A percentile compares a stretch with the other conserved stretches of the same genome.
Evolutionary conservation across 164 flowering plant genomes (phyloP).

Genomic region (Stephania yunnanensis): DNA sequence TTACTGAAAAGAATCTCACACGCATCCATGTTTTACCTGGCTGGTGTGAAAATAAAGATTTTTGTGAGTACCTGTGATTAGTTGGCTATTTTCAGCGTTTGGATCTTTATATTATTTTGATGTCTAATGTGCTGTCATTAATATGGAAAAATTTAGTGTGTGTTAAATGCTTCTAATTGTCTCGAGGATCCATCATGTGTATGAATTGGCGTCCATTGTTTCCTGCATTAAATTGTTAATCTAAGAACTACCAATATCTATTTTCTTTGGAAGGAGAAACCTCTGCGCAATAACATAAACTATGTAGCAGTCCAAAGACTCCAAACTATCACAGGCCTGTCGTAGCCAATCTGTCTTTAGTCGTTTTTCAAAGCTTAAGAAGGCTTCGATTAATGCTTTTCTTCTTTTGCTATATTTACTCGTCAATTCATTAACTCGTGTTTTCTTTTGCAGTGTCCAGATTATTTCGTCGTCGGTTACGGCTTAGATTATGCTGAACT

Average conservation of each 20-base stretch:
- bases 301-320: no score
- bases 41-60: background rate
- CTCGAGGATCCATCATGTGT: background rate
- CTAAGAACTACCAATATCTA: no score
- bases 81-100: background rate
- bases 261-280: no score
- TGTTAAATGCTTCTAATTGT: background rate
- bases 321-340: no score
- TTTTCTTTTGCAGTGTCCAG: conserved; percentile 64
- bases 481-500: conserved; percentile 89
- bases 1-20: background rate
- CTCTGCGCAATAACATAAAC: no score
- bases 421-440: background rate
- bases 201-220: no score
- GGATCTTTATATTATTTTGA: background rate
- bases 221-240: no score
- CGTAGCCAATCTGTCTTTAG: background rate
- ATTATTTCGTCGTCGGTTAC: conserved; percentile 87
- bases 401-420: background rate
- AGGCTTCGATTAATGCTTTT: no score
- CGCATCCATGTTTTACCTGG: background rate
- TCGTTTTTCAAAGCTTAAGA: background rate
- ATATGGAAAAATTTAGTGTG: background rate
- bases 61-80: background rate
- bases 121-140: background rate